Base-by-base conservation (phyloP, 140 eudicot species). In the Anethum foeniculum region DNA sequence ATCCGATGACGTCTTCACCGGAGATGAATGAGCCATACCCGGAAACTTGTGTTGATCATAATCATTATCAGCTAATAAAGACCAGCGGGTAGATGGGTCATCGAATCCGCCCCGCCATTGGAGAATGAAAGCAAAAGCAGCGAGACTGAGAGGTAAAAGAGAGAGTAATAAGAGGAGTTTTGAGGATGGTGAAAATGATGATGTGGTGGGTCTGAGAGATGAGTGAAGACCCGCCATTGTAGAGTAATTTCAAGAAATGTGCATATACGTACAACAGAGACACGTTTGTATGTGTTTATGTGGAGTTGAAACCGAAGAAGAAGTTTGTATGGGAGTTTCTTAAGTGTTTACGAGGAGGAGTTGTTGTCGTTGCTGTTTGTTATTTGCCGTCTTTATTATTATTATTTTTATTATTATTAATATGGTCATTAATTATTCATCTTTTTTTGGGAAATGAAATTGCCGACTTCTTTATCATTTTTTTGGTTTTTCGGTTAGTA, bases 61-160 rank as follows among this genome's bases (percentile, higher is more conserved):
- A 46, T 67, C 11, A 12, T 62, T 36, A 92, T 85, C 30, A 89
- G 82, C 90, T 62, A 25, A 62, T 0, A 25, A 0, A 4, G 71
- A 27, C 71, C 89, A 92, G 0, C 93, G 90, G 27, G 98, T 84
- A 0, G 87, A 80, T 28, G 99, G 97, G 83, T 93, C 96, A 27
- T 89, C 90, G 67, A 88, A 81, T 81, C 87, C 97, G 27, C 96
- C 98, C 21, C 99, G 97, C 97, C 99, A 95, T 85, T 95, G 99
- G 44, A 95, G 97, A 64, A 89, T 60, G 81, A 95, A 95, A n/a
- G 99, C 97, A 65, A 95, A 89, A 79, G 84, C 44, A 58, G 97
- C 97, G 28, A 95, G 91, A 30, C 91, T 82, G 39, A 95, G 88
- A 5, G 93, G 97, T 65, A 92, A 89, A 10, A 91, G 72, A 54